Conservation (phyloP, 331 rosid species). For the Phaseolus coccineus region DNA sequence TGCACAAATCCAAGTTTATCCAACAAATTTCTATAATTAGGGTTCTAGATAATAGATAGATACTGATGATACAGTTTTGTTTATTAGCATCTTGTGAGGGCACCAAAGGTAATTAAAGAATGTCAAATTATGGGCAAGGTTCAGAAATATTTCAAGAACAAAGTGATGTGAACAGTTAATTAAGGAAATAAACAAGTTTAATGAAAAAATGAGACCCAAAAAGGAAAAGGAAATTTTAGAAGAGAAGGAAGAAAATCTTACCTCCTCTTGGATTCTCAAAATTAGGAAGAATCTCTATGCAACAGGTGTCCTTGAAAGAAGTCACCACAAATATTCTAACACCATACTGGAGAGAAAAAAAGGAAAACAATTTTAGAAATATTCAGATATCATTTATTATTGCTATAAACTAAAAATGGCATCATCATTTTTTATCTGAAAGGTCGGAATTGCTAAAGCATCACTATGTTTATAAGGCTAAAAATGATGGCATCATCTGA, state of each 20-base stretch:
- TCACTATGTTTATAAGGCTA: too few species aligned
- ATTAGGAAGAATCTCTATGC: conserved; percentile 88
- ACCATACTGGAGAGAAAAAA: conserved; percentile 63
- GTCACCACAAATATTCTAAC: conserved; percentile 77
- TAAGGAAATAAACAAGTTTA: background rate
- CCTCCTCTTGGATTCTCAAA: conserved; percentile 70
- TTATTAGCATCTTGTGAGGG: conserved; percentile 30
- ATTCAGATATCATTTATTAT: conserved; percentile 35
- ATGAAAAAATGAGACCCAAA: background rate
- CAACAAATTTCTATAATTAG: conserved; percentile 13
- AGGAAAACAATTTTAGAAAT: conserved; percentile 11
- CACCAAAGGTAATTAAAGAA: background rate
- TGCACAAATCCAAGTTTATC: background rate
- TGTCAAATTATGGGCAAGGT: conserved; percentile 26
- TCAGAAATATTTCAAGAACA: conserved; percentile 40
- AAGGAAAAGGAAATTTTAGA: background rate
- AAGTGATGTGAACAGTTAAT: background rate
- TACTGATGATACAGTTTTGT: background rate
- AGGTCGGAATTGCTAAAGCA: too few species aligned
- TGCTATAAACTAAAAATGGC: conserved; percentile 30
- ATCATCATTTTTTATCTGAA: background rate
- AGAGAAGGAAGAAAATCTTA: conserved; percentile 42
- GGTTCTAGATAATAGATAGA: conserved; percentile 22
- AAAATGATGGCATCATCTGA: conserved; percentile 8
- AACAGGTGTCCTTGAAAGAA: conserved; percentile 86